Conservation (phyloP, 345 rosid genomes). For the Orychophragmus violaceus region DNA sequence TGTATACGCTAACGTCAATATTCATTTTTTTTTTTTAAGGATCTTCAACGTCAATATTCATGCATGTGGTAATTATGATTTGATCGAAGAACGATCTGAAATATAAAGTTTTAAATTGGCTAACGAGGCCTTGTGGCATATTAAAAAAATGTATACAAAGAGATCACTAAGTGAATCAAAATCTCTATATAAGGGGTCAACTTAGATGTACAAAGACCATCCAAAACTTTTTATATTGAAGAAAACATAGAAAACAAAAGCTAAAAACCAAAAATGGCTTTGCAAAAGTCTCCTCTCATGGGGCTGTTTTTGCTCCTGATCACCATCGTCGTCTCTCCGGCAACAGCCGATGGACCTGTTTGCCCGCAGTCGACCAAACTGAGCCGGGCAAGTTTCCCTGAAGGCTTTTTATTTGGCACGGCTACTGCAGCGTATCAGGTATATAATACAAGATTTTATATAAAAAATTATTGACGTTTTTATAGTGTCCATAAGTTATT, state of each 20-base stretch:
- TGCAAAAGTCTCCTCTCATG: neutral
- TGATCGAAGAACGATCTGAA: neutral
- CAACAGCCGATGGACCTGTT: neutral
- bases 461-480: neutral
- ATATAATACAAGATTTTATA: neutral
- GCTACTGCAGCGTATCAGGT: conserved; percentile 23
- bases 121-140: neutral
- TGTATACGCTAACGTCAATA: neutral
- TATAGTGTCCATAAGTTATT: neutral
- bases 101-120: neutral
- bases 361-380: neutral
- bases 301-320: neutral
- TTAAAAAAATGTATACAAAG: neutral
- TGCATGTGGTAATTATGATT: neutral
- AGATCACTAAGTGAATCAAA: neutral
- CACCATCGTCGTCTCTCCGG: neutral
- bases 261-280: neutral
- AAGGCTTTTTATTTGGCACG: neutral
- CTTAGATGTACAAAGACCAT: neutral
- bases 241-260: neutral
- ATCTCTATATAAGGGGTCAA: neutral
- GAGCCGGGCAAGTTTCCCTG: neutral
- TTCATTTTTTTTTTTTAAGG: no score
- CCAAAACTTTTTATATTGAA: neutral
- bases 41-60: neutral